Percentiles rank a stretch among this genome's conserved stretches.
Evolutionary conservation across 2,329 filamentous ascomycete genomes (phyloP).

Genomic region (Paraphaeosphaeria minitans): DNA sequence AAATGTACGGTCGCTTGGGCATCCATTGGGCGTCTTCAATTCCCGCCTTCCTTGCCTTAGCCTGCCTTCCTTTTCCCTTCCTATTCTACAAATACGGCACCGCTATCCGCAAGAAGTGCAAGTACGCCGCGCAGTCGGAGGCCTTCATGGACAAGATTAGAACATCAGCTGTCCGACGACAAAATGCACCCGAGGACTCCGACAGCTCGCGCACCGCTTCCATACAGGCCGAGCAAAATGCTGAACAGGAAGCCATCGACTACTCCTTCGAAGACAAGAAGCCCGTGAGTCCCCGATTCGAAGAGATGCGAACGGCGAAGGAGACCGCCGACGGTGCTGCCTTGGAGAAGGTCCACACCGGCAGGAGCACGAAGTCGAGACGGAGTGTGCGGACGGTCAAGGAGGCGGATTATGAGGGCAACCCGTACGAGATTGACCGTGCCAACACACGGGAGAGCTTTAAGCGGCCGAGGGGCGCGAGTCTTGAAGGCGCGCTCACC

Average conservation of each 20-base stretch:
- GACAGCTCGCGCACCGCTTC: slow-evolving; percentile 35
- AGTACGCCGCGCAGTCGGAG: slow-evolving; percentile 71
- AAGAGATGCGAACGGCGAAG: slow-evolving; percentile 47
- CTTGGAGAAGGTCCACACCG: slow-evolving; percentile 38
- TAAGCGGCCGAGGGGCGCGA: slow-evolving; percentile 21
- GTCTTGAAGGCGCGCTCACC: slow-evolving; percentile 17
- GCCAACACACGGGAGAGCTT: slow-evolving; percentile 56
- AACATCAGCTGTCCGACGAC: slow-evolving; percentile 29
- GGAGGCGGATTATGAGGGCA: slow-evolving; percentile 46
- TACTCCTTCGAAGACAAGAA: slow-evolving; percentile 30
- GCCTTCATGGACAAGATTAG: slow-evolving; percentile 60
- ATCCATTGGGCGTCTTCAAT: slow-evolving; percentile 78
- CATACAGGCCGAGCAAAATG: slow-evolving; percentile 39
- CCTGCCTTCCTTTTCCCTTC: slow-evolving; percentile 75
- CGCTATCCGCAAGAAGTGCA: slow-evolving; percentile 68
- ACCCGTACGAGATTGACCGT: slow-evolving; percentile 56
- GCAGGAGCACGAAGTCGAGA: slow-evolving; percentile 32
- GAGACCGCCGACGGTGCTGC: slow-evolving; percentile 29
- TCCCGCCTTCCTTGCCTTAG: slow-evolving; percentile 74
- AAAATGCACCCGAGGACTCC: slow-evolving; percentile 16
- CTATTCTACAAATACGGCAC: slow-evolving; percentile 76
- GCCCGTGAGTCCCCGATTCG: slow-evolving; percentile 35
- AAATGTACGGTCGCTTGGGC: slow-evolving; percentile 60
- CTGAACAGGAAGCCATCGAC: slow-evolving; percentile 23
- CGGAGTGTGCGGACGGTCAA: slow-evolving; percentile 29